Conservation (phyloP, 495 filamentous ascomycete species). For the Trichoderma virens region DNA sequence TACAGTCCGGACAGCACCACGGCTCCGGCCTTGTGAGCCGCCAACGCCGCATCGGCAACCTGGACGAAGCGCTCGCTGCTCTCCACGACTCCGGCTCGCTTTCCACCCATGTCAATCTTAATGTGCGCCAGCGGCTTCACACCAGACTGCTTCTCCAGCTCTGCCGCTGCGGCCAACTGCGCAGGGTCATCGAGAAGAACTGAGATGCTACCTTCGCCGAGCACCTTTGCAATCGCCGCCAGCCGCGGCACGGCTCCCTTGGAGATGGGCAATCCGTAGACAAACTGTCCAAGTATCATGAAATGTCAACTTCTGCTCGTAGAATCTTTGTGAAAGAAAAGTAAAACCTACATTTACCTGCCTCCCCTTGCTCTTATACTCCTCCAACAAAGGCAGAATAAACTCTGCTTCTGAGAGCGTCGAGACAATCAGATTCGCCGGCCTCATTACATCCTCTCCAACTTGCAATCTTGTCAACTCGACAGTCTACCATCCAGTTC, state of each 20-base stretch:
- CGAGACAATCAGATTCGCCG: constrained; percentile 66
- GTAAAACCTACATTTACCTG: constrained; percentile 45
- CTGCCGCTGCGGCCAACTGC: constrained; percentile 44
- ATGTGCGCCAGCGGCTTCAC: constrained; percentile 52
- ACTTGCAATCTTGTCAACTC: constrained; percentile 71
- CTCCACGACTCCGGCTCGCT: constrained; percentile 60
- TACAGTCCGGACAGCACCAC: constrained; percentile 59
- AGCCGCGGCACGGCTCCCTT: constrained; percentile 55
- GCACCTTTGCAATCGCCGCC: constrained; percentile 35
- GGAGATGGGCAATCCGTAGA: constrained; percentile 64
- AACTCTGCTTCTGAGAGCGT: constrained; percentile 71
- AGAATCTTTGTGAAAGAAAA: constrained; percentile 6
- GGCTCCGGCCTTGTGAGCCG: constrained; percentile 28
- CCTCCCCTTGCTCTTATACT: constrained; percentile 43
- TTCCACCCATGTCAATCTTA: constrained; percentile 73
- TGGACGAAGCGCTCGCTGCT: constrained; percentile 46
- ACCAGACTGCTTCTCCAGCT: constrained; percentile 29
- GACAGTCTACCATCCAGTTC: constrained; percentile 34
- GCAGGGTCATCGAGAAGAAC: constrained; percentile 67
- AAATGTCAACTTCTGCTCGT: not conserved
- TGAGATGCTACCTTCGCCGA: constrained; percentile 47
- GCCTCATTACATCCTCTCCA: constrained; percentile 37
- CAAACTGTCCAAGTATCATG: constrained; percentile 36
- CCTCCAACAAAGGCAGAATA: constrained; percentile 52
- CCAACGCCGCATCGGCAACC: constrained; percentile 23